These are phyloP conservation scores for Scutellospora calospora DNA, from an alignment of 371 early-diverging fungal species.

Conservation along the genomic window DNA sequence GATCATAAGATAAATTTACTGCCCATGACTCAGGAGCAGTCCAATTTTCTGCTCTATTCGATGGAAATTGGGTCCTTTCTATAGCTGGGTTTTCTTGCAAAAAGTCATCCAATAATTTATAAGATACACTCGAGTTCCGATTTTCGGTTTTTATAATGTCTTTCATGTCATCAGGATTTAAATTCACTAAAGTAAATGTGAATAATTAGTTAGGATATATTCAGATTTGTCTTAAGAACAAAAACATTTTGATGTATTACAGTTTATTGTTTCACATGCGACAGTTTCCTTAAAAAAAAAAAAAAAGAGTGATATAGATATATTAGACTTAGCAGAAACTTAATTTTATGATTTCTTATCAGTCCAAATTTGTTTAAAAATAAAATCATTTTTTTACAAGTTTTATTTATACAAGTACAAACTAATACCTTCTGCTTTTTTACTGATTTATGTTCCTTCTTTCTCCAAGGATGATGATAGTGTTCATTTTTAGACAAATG, in stretches of 20 bases:
- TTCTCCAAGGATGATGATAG: neutral
- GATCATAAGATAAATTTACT: slow-evolving; percentile 54
- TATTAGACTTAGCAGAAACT: too few relatives aligned
- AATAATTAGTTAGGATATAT: neutral
- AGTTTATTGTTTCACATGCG: neutral
- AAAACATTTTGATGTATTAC: neutral
- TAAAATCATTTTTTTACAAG: too few relatives aligned
- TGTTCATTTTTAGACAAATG: slow-evolving; percentile 18
- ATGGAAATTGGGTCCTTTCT: slow-evolving; percentile 25
- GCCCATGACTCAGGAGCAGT: slow-evolving; percentile 77
- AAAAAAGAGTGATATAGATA: slow-evolving; percentile 39
- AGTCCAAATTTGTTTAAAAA: too few relatives aligned
- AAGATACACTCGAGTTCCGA: slow-evolving; percentile 8
- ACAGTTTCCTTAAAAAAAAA: slow-evolving; percentile 34
- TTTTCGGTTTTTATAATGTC: slow-evolving; percentile 54
- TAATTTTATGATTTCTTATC: too few relatives aligned
- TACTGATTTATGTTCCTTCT: slow-evolving; percentile 4
- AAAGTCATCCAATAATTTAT: slow-evolving; percentile 27
- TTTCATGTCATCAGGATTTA: slow-evolving; percentile 59
- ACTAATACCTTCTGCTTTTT: slow-evolving; percentile 15
- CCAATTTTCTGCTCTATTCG: slow-evolving; percentile 59
- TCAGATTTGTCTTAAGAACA: too few relatives aligned
- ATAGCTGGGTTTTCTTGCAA: slow-evolving; percentile 35
- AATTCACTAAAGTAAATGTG: slow-evolving; percentile 50
- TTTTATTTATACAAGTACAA: too few relatives aligned